Base-by-base conservation (phyloP, 306 rosid genomes). In the Cicer pinnatifidum region DNA sequence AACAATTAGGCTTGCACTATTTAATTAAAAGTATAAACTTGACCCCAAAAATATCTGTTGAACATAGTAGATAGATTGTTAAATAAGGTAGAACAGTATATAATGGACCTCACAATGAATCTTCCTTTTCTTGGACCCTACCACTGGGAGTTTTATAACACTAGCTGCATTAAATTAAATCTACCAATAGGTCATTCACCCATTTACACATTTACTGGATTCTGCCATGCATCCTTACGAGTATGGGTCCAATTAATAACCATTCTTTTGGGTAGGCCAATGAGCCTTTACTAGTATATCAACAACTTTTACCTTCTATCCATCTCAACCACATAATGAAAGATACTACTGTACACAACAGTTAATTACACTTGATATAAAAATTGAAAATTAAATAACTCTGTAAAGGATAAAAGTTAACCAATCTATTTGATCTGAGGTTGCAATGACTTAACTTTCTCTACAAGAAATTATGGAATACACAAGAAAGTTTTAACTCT, bases 381-480 rank as follows among this genome's bases (percentile, higher is more conserved):
- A 72, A 67, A 16, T 3, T 37, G 33, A 50, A 41, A 59, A 40
- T 5, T 62, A 33, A n/a, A 15, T 12, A 60, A 58, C 46, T 17
- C 17, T 45, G 9, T 11, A 58, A 43, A 47, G 68, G 76, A 69
- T 19, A 50, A n/a, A 66, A 58, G 47, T 65, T 19, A 47, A 59
- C 69, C 50, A 65, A 37, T 11, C 40, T 58, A 47, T 6, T 7
- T 40, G 20, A 61, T 37, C 20, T 23, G 75, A 73, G 67, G 56
- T 73, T 72, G 71, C 62, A 72, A 75, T 67, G 59, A 35, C 71
- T 84, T 71, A 78, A 60, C 77, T 78, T 71, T 58, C 17, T 77
- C 84, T 79, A 73, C 78, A 77, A 88, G 84, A 74, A 90, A 81
- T 71, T 56, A 82, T 56, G 86, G 67, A 79, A 88, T 73, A 75